Percentiles rank a stretch among this genome's conserved stretches.
Conservation (phyloP, 768 basidiomycete genomes). For the Suillus clintonianus region DNA sequence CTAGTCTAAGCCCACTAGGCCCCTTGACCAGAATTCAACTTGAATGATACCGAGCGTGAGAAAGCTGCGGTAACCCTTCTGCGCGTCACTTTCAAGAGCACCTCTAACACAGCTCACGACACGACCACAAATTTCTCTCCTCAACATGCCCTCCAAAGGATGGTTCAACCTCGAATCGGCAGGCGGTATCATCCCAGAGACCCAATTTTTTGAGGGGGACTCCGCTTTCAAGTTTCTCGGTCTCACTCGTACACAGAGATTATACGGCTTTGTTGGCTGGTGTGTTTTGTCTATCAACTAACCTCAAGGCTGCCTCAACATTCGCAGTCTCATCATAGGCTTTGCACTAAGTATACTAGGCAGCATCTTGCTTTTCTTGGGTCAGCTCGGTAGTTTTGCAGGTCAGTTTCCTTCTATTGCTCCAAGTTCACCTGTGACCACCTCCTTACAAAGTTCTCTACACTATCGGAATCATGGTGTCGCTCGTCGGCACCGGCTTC, state of each 20-base stretch:
- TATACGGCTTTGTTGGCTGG: conserved; percentile 90
- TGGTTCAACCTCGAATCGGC: conserved; percentile 86
- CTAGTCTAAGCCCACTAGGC: no score
- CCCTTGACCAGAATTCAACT: no score
- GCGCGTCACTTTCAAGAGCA: no score
- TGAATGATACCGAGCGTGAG: no score
- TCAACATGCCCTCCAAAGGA: conserved; percentile 57
- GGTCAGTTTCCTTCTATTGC: conserved; percentile 45
- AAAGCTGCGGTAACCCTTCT: no score
- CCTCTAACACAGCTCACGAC: no score
- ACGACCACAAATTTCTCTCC: no score
- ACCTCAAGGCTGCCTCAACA: not conserved
- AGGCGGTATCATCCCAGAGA: conserved; percentile 65
- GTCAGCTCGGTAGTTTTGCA: conserved; percentile 68
- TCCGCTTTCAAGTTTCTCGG: conserved; percentile 83
- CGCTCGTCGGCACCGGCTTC: conserved; percentile 88
- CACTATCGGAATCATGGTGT: conserved; percentile 77
- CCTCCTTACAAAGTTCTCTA: conserved; percentile 62
- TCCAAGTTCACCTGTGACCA: conserved; percentile 2
- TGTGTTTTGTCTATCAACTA: conserved; percentile 24
- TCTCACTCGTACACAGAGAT: conserved; percentile 73
- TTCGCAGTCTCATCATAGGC: conserved; percentile 64
- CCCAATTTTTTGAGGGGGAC: conserved; percentile 85
- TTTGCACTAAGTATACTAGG: conserved; percentile 83
- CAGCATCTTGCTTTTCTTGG: conserved; percentile 74